Evolutionary conservation across 2,329 filamentous ascomycete genomes (phyloP), one percentile per base, ranked within the genome.

Genomic region (Fusarium praegraminearum): DNA sequence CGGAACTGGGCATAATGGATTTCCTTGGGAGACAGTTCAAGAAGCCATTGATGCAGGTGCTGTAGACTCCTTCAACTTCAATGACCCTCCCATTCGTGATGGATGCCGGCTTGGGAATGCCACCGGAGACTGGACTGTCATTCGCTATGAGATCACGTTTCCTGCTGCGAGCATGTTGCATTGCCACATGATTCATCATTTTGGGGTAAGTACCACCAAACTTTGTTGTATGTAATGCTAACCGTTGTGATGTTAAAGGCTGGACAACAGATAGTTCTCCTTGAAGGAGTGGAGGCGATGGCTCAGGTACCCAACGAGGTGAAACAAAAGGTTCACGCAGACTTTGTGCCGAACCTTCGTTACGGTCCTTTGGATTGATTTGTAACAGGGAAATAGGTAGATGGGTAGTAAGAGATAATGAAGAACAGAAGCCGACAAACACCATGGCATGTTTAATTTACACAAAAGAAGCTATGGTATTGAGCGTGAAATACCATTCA

Each of bases 101-200:
- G 32, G 47, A 26, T 50, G 47, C 5, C 47, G 47, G 18, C 13
- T 50, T 7, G 47, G 47, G 1, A 50, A 50, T 4, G 32, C 47
- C 4, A 50, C 47, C 2, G 47, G 47, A n/a, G 32, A 50, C 22
- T 50, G 47, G 47, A 50, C 47, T 1, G 47, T n/a, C 9, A 50
- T 50, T 16, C 47, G 47, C 5, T 50, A 50, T 18, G 22, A 50
- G 12, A 50, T 50, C 2, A 36, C 47, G 20, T 50, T 50, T 18
- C 32, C 47, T 16, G 47, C 47, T 16, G 47, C 47, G 5, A 50
- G 47, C 5, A 50, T 50, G 47, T 13, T 50, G 8, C 47, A 50
- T 20, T 50, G 47, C 4, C 47, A 50, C 5, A 50, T 50, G 32
- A 50, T 50, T 16, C 47, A 50, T 50, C 32, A 36, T n/a, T 50